Conservation (phyloP, 805 yeast genomes). For the Nakazawaea wickerhamii region DNA sequence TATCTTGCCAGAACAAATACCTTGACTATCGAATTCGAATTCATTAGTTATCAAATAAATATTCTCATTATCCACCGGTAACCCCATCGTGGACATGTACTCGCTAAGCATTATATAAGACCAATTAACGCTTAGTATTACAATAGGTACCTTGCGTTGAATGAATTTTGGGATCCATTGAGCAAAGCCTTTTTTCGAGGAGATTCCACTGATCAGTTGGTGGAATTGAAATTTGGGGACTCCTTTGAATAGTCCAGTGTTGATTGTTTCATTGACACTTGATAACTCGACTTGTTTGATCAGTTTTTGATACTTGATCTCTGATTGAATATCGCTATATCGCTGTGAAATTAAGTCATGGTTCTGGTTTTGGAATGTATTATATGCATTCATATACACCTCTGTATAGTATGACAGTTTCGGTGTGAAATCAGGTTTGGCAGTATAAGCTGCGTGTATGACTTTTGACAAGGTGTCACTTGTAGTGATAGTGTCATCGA, state of each 20-base stretch:
- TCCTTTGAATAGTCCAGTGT: conserved; percentile 35
- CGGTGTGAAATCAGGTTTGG: conserved; percentile 32
- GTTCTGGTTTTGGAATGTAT: conserved; percentile 21
- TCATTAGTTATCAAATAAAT: conserved; percentile 45
- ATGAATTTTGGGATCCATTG: conserved; percentile 20
- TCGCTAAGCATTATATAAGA: conserved; percentile 43
- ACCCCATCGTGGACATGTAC: no score
- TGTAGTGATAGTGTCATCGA: conserved; percentile 62
- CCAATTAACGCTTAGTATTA: conserved; percentile 60
- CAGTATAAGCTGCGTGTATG: conserved; percentile 41
- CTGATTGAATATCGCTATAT: conserved; percentile 29
- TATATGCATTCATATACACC: conserved; percentile 35
- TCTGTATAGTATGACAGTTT: conserved; percentile 38
- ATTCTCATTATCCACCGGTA: conserved; percentile 14
- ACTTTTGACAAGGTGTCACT: conserved; percentile 49
- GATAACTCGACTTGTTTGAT: conserved; percentile 40
- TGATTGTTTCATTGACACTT: conserved; percentile 39
- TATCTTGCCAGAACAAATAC: conserved; percentile 21
- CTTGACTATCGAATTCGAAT: conserved; percentile 30
- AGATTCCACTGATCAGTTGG: conserved; percentile 31
- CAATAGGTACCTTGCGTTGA: conserved; percentile 13
- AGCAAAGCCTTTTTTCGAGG: conserved; percentile 34
- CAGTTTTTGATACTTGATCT: conserved; percentile 39
- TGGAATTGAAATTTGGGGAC: conserved; percentile 28
- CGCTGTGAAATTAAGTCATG: conserved; percentile 17